Evolutionary conservation across 805 yeast species (phyloP).

Genomic region (Candida jianshihensis): DNA sequence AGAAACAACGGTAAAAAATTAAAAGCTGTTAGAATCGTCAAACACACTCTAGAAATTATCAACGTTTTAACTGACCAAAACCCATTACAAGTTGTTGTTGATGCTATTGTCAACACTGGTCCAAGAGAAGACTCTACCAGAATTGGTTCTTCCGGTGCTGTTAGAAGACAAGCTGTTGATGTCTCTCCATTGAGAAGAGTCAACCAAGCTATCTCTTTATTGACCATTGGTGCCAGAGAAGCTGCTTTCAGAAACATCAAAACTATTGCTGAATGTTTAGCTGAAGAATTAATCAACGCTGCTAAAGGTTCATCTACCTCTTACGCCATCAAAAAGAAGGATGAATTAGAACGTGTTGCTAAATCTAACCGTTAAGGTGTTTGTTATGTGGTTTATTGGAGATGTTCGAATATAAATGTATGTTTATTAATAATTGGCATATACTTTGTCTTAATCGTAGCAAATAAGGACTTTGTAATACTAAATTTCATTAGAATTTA

Average conservation of each 20-base stretch:
- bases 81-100: slow-evolving; percentile 99
- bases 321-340: slow-evolving; percentile 99
- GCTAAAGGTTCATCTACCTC: slow-evolving; percentile 99
- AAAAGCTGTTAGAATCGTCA: slow-evolving; percentile 99
- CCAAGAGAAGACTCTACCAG: slow-evolving; percentile 99
- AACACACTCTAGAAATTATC: slow-evolving; percentile 98
- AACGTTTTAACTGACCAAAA: slow-evolving; percentile 95
- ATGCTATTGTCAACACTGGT: slow-evolving; percentile 99
- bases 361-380: slow-evolving; percentile 96
- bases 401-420: not conserved
- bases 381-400: slow-evolving; percentile 6
- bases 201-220: slow-evolving; percentile 96
- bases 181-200: slow-evolving; percentile 99
- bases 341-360: slow-evolving; percentile 99
- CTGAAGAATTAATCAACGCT: slow-evolving; percentile 99
- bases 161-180: slow-evolving; percentile 99
- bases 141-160: slow-evolving; percentile 99
- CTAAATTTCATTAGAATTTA: no score
- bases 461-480: no score
- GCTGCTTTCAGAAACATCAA: slow-evolving; percentile 99
- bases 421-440: slow-evolving; percentile 5
- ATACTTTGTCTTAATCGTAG: not conserved
- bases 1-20: slow-evolving; percentile 99
- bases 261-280: slow-evolving; percentile 99
- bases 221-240: slow-evolving; percentile 99